Evolutionary conservation across 495 filamentous ascomycete genomes (phyloP).

Genomic region (Neurospora terricola): DNA sequence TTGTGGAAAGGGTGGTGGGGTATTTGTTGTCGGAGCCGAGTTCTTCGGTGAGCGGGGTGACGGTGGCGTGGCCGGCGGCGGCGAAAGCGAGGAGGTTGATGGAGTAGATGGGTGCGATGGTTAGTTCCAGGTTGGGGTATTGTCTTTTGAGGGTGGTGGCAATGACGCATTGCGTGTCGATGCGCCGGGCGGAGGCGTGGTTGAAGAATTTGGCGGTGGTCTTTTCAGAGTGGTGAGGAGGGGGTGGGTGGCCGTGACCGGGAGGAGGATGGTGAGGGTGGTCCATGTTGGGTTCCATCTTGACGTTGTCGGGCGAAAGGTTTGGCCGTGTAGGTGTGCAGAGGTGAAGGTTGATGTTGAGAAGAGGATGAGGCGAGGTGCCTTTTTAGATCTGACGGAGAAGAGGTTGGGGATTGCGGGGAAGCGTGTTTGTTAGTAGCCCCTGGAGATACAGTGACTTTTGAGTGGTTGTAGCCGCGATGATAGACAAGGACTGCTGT

Average conservation of each 20-base stretch:
- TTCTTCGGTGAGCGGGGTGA: constrained; percentile 23
- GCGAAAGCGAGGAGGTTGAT: constrained; percentile 44
- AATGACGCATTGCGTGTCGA: constrained; percentile 44
- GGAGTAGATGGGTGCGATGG: constrained; percentile 22
- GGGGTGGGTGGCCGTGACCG: background rate
- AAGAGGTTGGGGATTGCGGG: constrained; percentile 2
- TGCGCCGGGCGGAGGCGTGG: constrained; percentile 36
- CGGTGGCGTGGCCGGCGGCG: constrained; percentile 33
- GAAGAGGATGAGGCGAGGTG: background rate
- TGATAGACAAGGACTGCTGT: background rate
- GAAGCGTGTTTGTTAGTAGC: background rate
- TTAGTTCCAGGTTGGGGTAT: constrained; percentile 42
- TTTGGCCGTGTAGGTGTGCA: background rate
- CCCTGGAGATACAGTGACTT: background rate
- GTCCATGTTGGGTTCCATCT: background rate
- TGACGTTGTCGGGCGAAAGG: background rate
- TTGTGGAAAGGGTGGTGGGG: constrained; percentile 30
- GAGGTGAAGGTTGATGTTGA: background rate
- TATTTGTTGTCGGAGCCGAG: constrained; percentile 14
- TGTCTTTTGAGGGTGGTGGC: constrained; percentile 35
- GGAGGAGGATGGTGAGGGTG: background rate
- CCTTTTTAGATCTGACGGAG: background rate
- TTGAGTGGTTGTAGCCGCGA: background rate
- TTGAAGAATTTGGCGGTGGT: constrained; percentile 25
- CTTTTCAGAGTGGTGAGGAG: constrained; percentile 6